phyloP scores from a whole-genome alignment of 2,329 filamentous ascomycete species.

The Elsinoe fawcettii region DNA sequence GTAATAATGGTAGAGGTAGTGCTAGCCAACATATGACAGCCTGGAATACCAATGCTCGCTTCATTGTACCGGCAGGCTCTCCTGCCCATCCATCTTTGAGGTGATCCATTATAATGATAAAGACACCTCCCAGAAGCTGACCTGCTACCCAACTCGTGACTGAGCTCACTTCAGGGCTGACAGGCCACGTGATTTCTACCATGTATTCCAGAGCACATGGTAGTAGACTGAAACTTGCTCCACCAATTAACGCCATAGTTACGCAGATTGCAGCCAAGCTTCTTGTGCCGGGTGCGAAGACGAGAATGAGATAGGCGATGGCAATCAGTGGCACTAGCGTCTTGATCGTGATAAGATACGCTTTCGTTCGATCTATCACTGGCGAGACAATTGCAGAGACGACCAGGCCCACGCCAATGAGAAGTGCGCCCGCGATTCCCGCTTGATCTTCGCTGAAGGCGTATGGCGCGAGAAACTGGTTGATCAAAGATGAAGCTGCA shows the following conservation, averaged over 20 bases:
- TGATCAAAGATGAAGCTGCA: slow-evolving; percentile 75
- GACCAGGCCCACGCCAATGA: slow-evolving; percentile 83
- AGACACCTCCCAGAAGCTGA: slow-evolving; percentile 75
- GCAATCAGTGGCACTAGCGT: slow-evolving; percentile 66
- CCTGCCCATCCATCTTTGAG: slow-evolving; percentile 45
- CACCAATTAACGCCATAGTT: slow-evolving; percentile 68
- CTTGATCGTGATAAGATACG: slow-evolving; percentile 66
- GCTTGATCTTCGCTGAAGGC: slow-evolving; percentile 75
- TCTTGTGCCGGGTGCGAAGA: slow-evolving; percentile 67
- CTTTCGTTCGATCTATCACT: slow-evolving; percentile 76
- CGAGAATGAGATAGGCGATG: slow-evolving; percentile 59
- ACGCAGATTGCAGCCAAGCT: slow-evolving; percentile 62
- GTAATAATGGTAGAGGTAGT: slow-evolving; percentile 57
- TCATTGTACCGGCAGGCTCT: slow-evolving; percentile 54
- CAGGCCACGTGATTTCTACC: slow-evolving; percentile 78
- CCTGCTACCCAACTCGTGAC: slow-evolving; percentile 81
- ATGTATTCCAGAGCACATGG: slow-evolving; percentile 82
- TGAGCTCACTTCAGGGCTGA: slow-evolving; percentile 76
- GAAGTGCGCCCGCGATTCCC: slow-evolving; percentile 78
- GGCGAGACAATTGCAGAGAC: slow-evolving; percentile 68
- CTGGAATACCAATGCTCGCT: slow-evolving; percentile 66
- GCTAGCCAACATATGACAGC: slow-evolving; percentile 60
- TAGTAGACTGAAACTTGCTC: slow-evolving; percentile 68
- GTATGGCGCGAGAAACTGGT: slow-evolving; percentile 83
- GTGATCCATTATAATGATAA: slow-evolving; percentile 75